Conservation (phyloP, 805 yeast genomes). For the Candida montana region DNA sequence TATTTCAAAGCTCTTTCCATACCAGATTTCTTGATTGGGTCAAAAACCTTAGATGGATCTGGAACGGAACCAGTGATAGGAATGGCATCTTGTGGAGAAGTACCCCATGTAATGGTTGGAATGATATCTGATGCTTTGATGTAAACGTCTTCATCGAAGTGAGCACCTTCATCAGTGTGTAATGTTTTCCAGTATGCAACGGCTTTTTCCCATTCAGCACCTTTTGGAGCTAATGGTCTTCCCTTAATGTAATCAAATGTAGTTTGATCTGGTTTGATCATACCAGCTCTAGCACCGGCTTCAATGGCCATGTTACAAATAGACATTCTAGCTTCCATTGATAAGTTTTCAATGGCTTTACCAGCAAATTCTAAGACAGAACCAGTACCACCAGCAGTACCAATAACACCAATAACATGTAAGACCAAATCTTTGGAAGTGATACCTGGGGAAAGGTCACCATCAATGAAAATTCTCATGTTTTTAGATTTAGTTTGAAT, state of each 20-base stretch:
- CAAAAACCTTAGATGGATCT: slow-evolving; percentile 70
- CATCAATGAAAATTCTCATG: slow-evolving; percentile 85
- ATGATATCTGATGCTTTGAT: slow-evolving; percentile 81
- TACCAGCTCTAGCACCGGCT: slow-evolving; percentile 99
- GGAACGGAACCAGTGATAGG: slow-evolving; percentile 91
- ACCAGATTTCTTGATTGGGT: slow-evolving; percentile 72
- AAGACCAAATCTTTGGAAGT: slow-evolving; percentile 94
- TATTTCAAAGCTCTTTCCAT: slow-evolving; percentile 89
- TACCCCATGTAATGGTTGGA: slow-evolving; percentile 99
- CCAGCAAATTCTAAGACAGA: slow-evolving; percentile 96
- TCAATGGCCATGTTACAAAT: slow-evolving; percentile 99
- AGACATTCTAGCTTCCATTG: slow-evolving; percentile 99
- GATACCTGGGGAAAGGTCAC: slow-evolving; percentile 80
- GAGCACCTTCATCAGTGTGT: slow-evolving; percentile 84
- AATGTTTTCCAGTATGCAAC: slow-evolving; percentile 85
- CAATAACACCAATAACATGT: slow-evolving; percentile 93
- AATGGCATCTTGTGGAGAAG: slow-evolving; percentile 97
- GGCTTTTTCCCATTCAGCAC: slow-evolving; percentile 94
- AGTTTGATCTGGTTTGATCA: slow-evolving; percentile 92
- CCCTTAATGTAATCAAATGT: slow-evolving; percentile 89
- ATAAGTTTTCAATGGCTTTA: slow-evolving; percentile 79
- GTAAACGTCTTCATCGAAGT: slow-evolving; percentile 76
- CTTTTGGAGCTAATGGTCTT: slow-evolving; percentile 92
- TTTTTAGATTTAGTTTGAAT: slow-evolving; percentile 94
- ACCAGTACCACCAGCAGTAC: slow-evolving; percentile 99